Percentiles rank a stretch among this genome's conserved stretches.
Evolutionary conservation across 2,329 filamentous ascomycete species (phyloP).

Genomic region (Neonectria hederae): DNA sequence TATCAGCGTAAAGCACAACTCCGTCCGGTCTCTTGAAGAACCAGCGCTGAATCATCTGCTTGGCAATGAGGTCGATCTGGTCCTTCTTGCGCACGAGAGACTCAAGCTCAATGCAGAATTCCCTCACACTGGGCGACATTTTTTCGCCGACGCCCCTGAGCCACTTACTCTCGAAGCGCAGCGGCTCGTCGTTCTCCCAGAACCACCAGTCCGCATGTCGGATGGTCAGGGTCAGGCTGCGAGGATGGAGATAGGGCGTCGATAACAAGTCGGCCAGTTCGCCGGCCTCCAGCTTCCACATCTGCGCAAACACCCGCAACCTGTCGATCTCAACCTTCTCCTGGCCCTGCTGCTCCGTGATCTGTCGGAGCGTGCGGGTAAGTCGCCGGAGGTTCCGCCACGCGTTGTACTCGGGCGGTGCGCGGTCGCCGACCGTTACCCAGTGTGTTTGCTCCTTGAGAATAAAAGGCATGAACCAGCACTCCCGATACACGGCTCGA

Average conservation of each 20-base stretch:
- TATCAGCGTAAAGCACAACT: slow-evolving; percentile 43
- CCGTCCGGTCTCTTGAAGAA: slow-evolving; percentile 46
- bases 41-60: slow-evolving; percentile 35
- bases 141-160: slow-evolving; percentile 36
- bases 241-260: slow-evolving; percentile 45
- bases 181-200: slow-evolving; percentile 51
- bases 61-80: slow-evolving; percentile 56
- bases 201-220: slow-evolving; percentile 61
- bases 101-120: slow-evolving; percentile 58
- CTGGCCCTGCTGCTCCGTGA: slow-evolving; percentile 35
- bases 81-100: slow-evolving; percentile 55
- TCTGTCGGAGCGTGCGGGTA: slow-evolving; percentile 19
- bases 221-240: slow-evolving; percentile 54
- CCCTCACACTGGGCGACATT: slow-evolving; percentile 48
- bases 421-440: slow-evolving; percentile 44
- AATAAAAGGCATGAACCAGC: slow-evolving; percentile 54
- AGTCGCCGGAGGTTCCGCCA: neutral
- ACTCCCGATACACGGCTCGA: slow-evolving; percentile 52
- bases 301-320: slow-evolving; percentile 55
- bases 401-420: slow-evolving; percentile 40
- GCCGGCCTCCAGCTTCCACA: slow-evolving; percentile 50
- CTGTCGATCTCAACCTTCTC: slow-evolving; percentile 41
- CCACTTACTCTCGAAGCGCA: slow-evolving; percentile 51
- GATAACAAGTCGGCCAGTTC: slow-evolving; percentile 40
- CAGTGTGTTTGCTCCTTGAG: slow-evolving; percentile 52